Evolutionary conservation across 352 stramenopile species (phyloP), one percentile per base, ranked within the genome.

Genomic region (Globisporangium spiculum): DNA sequence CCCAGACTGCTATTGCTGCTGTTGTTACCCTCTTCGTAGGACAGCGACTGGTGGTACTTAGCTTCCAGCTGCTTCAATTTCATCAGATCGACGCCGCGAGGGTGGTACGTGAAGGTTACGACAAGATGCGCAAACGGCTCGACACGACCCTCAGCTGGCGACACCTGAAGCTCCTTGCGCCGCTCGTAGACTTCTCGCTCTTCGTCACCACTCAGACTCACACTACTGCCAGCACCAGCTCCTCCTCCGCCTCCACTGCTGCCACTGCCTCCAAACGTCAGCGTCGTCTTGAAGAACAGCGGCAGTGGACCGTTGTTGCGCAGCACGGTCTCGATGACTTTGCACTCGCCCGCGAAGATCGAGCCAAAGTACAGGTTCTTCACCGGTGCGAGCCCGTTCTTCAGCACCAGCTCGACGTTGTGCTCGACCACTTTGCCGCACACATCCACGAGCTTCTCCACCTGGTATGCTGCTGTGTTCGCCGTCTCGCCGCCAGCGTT

Each of bases 361-460:
- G 84, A 83, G 0, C 88, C 86, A 68, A 96, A 94, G 61, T 83
- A 83, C 5, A 96, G 65, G 8, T 60, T 76, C 5, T 73, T 73
- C 4, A 94, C 77, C 2, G 75, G 71, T 0, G 90, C 75, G 5
- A 80, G 63, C 0, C 80, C 75, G 55, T 81, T 69, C 10, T 75
- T 71, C 6, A 84, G 73, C 7, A 97, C 68, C 4, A 98, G 60
- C 68, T 97, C 90, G 0, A 97, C 79, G 7, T 74, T 94, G 66
- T 97, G 93, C 59, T 95, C 83, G 3, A 98, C 84, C 18, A 97
- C 72, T 18, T 52, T 83, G 1, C 86, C 91, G 12, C 70, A 79
- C 3, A 98, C 74, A 52, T 98, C 93, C 7, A 98, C 62, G 9
- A 96, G 69, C 61, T 86, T 90, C 60, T 94, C 81, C 6, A 70